Percentiles rank a stretch among this genome's conserved stretches.
phyloP scores from a whole-genome alignment of 1,284 basidiomycete species.

The Tilletia walkeri region DNA sequence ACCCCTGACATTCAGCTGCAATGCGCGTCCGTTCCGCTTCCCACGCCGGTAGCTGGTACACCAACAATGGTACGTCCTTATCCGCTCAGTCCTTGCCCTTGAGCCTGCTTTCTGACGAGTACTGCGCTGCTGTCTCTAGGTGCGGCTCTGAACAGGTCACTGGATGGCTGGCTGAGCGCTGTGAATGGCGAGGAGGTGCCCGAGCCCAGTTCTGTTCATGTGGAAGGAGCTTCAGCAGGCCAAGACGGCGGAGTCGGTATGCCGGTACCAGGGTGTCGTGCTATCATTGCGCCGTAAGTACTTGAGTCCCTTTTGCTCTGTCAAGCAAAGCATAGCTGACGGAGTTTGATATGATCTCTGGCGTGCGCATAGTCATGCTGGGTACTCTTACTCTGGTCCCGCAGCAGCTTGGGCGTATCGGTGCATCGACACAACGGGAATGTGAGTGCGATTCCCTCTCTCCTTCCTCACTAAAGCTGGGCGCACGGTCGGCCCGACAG shows the following conservation, averaged over 20 bases:
- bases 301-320: neutral
- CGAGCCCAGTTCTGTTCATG: slow-evolving; percentile 20
- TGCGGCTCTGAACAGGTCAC: slow-evolving; percentile 22
- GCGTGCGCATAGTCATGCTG: slow-evolving; percentile 69
- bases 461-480: no score
- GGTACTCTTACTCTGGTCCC: slow-evolving; percentile 89
- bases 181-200: slow-evolving; percentile 22
- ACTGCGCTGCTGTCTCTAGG: neutral
- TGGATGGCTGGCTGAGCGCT: slow-evolving; percentile 30
- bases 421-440: slow-evolving; percentile 73
- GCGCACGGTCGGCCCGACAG: no score
- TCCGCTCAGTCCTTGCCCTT: neutral
- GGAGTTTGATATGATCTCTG: slow-evolving; percentile 6
- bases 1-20: no score
- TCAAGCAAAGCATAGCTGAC: slow-evolving; percentile 23
- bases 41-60: slow-evolving; percentile 92
- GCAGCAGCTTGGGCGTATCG: slow-evolving; percentile 95
- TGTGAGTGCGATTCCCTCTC: slow-evolving; percentile 62
- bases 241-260: slow-evolving; percentile 58
- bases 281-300: slow-evolving; percentile 89
- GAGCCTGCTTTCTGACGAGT: slow-evolving; percentile 19
- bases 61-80: slow-evolving; percentile 63
- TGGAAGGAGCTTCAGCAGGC: neutral
- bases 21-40: slow-evolving; percentile 61
- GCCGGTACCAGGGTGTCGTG: slow-evolving; percentile 77